Conservation (phyloP, 2,329 filamentous ascomycete genomes). For the Colletotrichum liriopes region DNA sequence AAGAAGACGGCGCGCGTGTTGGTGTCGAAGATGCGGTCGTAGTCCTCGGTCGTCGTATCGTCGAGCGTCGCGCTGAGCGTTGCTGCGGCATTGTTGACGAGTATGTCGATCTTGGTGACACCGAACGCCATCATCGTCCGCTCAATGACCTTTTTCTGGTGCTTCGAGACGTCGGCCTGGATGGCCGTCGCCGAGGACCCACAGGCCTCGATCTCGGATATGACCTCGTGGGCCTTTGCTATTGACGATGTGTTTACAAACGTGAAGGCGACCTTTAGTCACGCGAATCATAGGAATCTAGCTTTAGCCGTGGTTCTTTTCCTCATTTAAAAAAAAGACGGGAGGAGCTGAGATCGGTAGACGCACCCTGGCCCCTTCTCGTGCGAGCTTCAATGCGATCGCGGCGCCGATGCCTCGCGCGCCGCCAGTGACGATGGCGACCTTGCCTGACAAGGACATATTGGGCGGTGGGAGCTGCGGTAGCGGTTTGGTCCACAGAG, state of each 20-base stretch:
- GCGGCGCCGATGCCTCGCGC: constrained; percentile 72
- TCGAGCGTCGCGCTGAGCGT: constrained; percentile 42
- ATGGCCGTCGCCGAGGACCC: constrained; percentile 45
- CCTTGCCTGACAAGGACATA: constrained; percentile 43
- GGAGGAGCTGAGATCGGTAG: background rate
- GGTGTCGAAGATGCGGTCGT: constrained; percentile 44
- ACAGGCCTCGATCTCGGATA: constrained; percentile 45
- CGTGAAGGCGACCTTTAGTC: constrained; percentile 43
- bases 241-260: constrained; percentile 43
- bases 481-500: constrained; percentile 43
- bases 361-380: constrained; percentile 68
- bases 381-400: constrained; percentile 71
- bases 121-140: constrained; percentile 44
- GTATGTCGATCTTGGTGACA: constrained; percentile 44
- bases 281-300: constrained; percentile 16
- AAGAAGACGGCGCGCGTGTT: constrained; percentile 44
- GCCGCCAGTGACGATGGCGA: constrained; percentile 49
- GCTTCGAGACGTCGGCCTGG: constrained; percentile 44
- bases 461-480: constrained; percentile 43
- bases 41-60: constrained; percentile 41
- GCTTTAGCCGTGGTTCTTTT: constrained; percentile 29
- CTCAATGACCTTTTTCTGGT: constrained; percentile 44
- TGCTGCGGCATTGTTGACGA: constrained; percentile 44
- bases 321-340: background rate
- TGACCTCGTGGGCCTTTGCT: constrained; percentile 44